phyloP scores from a whole-genome alignment of 192 early-diverging fungal species.

The Rhizophagus sp. region DNA sequence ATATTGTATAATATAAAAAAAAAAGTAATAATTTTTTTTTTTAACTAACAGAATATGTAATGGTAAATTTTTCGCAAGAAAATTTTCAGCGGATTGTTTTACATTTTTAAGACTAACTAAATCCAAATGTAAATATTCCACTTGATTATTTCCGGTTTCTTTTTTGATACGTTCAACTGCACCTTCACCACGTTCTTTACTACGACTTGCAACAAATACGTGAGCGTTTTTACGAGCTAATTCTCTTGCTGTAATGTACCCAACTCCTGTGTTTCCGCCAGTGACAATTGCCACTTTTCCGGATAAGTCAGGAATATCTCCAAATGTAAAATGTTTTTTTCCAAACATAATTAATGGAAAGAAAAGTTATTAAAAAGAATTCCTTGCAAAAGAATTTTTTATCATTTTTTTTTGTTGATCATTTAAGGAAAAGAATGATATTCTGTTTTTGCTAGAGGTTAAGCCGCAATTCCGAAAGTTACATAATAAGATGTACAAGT shows the following conservation, averaged over 20 bases:
- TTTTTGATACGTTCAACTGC: constrained; percentile 37
- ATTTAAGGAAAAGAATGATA: no score
- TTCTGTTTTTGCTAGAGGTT: no score
- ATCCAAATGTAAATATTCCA: constrained; percentile 41
- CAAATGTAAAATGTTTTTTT: constrained; percentile 6
- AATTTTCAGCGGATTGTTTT: constrained; percentile 33
- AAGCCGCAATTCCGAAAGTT: no score
- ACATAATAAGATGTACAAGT: no score
- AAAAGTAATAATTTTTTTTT: no score
- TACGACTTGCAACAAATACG: constrained; percentile 38
- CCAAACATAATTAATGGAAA: not conserved
- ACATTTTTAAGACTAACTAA: constrained; percentile 27
- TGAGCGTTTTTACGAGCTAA: constrained; percentile 38
- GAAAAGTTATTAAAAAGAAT: not conserved
- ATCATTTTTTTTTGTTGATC: no score
- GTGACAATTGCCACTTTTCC: constrained; percentile 52
- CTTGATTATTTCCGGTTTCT: constrained; percentile 35
- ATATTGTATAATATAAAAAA: not conserved
- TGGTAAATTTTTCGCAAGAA: constrained; percentile 37
- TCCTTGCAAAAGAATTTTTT: not conserved
- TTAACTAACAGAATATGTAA: constrained; percentile 38
- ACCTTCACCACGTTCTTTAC: constrained; percentile 11
- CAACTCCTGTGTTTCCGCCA: constrained; percentile 50
- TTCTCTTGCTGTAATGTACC: constrained; percentile 35
- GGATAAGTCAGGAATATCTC: constrained; percentile 35